Evolutionary conservation across 208 protist species (phyloP), one percentile per base, ranked within the genome.

Genomic region (Leishmania major): DNA sequence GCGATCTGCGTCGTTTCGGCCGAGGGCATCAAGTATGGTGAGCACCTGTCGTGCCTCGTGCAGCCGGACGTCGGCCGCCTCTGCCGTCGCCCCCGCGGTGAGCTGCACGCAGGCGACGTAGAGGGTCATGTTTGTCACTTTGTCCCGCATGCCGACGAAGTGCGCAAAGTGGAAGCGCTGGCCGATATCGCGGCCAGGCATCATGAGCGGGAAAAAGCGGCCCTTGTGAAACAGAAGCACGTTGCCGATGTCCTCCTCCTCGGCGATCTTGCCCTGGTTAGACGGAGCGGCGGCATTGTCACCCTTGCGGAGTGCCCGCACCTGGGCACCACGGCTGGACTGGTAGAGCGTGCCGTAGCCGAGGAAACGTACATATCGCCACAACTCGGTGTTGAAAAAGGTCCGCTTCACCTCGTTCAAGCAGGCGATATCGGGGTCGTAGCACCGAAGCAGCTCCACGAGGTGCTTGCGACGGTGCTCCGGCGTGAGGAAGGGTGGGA

Each of bases 171-270:
- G 92, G 15, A 94, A 90, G 59, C 89, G 78, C 0, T 83, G 80
- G 51, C 86, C 88, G 35, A 93, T 67, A 49, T 97, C 94, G 45
- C 87, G 88, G 8, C 94, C 94, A 1, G 90, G 87, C 90, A 95
- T 96, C 80, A 97, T 86, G 51, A 93, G 81, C 0, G 94, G 94
- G 19, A 94, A 87, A 81, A 97, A 97, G 55, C 94, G 88, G 49
- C 91, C 88, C 85, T 97, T 97, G 90, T 97, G 94, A 82, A 97
- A 97, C 13, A 96, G 69, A 1, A 97, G 47, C 43, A 95, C 94
- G 74, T 97, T 97, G 78, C 94, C 94, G 84, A 97, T 96, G 79
- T 97, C 94, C 77, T 97, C 92, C 45, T 75, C 59, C 67, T 84
- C 83, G 17, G 57, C 69, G 45, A 97, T 90, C 72, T 93, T 95